Base-by-base conservation (phyloP, 352 stramenopile genomes). In the Pythium sukuiense region DNA sequence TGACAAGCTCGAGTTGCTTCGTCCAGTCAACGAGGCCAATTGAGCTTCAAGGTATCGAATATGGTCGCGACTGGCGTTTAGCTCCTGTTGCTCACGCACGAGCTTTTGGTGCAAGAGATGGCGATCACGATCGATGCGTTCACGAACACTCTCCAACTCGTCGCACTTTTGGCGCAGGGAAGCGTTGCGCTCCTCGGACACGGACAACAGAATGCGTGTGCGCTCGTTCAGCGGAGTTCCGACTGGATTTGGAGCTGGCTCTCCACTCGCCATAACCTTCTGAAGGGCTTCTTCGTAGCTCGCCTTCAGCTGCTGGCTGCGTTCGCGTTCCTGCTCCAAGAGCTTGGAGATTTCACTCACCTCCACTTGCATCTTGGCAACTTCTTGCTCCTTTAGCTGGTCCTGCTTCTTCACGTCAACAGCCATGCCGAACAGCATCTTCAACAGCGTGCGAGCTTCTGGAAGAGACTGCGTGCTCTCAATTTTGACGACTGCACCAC, bases 341-440 rank as follows among this genome's bases (percentile, higher is more conserved):
- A 79, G 64, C 39, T 63, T 76, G 29, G 69, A 59, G 56, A 94
- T 74, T 26, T 95, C 85, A 11, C 53, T 74, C 61, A 92, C 80
- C 58, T 90, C 81, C 18, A 94, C 80, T 60, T 91, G 76, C 37
- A 89, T 76, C 55, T 89, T 93, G 9, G 81, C 78, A 53, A 94
- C 67, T 30, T 92, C 80, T 46, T 90, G 82, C 50, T 95, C 86
- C 58, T 89, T 93, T 3, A 73, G 65, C 54, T 94, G 83, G n/a
- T 94, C 85, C 59, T 94, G 79, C 59, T 93, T 95, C 61, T 93
- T 93, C 53, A 93, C 81, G 61, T 93, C 81, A 0, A 96, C 85
- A n/a, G 88, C 85, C 84, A 93, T 95, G 26, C 83, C 67, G 55
- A 96, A 96, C 49, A 96, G 67, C 76, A 92, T 89, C 59, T 93